Conservation (phyloP, 345 rosid genomes). For the Eucalyptus polyanthemos region DNA sequence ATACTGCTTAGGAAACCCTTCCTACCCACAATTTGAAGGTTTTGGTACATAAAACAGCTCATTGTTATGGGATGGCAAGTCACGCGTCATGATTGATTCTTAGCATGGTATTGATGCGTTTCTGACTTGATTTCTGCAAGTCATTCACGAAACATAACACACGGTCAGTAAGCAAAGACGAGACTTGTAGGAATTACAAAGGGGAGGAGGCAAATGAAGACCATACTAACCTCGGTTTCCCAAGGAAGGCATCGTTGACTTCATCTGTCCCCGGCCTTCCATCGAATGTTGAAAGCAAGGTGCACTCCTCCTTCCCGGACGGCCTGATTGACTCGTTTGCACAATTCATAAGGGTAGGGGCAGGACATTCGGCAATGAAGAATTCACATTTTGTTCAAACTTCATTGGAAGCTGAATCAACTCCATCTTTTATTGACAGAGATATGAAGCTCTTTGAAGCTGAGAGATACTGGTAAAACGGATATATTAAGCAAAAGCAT, state of each 20-base stretch:
- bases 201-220: not conserved
- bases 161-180: not conserved
- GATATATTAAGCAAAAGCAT: not conserved
- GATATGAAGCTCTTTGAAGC: not conserved
- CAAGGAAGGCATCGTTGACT: conserved; percentile 64
- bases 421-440: not conserved
- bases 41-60: not conserved
- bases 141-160: not conserved
- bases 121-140: not conserved
- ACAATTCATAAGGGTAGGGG: conserved; percentile 51
- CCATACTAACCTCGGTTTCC: conserved; percentile 36
- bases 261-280: conserved; percentile 56
- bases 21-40: not conserved
- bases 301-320: conserved; percentile 51
- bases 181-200: not conserved
- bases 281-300: conserved; percentile 35
- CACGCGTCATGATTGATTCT: not conserved
- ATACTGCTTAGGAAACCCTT: not conserved
- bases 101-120: not conserved
- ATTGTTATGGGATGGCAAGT: not conserved
- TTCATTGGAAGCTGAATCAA: not conserved
- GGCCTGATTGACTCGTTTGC: conserved; percentile 50
- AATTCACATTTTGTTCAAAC: not conserved
- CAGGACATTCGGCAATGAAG: conserved; percentile 42
- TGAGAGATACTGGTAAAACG: not conserved